Percentiles rank a stretch among this genome's conserved stretches.
Evolutionary conservation across 1,284 basidiomycete genomes (phyloP).

Genomic region (Ustilago loliicola): DNA sequence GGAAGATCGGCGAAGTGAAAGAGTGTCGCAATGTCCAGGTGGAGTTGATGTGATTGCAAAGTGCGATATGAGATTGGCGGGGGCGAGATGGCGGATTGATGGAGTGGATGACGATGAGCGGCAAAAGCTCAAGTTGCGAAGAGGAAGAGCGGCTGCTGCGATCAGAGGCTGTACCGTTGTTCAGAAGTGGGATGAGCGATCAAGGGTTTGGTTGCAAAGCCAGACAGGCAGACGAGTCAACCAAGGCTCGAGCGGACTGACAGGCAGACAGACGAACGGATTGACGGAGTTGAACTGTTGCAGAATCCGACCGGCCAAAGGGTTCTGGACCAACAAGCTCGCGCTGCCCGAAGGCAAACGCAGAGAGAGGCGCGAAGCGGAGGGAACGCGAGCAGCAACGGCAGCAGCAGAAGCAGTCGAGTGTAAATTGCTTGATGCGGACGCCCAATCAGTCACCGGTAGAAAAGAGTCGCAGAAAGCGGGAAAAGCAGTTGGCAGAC

Average conservation of each 20-base stretch:
- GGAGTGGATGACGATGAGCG: not conserved
- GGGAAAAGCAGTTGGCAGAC: no score
- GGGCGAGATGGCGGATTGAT: not conserved
- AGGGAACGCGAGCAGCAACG: not conserved
- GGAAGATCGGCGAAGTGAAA: no score
- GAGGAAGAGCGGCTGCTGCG: not conserved
- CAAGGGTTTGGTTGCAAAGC: not conserved
- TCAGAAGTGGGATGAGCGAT: not conserved
- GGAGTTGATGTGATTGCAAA: not conserved
- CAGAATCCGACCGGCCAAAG: not conserved
- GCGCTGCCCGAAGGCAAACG: no score
- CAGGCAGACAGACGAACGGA: not conserved
- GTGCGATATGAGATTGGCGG: not conserved
- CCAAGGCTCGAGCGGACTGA: not conserved
- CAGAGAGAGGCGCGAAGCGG: not conserved
- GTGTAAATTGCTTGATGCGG: constrained; percentile 6
- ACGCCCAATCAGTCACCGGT: not conserved
- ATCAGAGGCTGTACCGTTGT: not conserved
- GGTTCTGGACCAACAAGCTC: constrained; percentile 7
- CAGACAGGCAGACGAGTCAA: constrained; percentile 1
- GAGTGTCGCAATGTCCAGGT: not conserved
- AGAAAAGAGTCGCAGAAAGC: not conserved
- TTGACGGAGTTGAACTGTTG: constrained; percentile 5
- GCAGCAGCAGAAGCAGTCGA: no score
- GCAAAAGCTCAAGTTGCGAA: not conserved